phyloP scores from a whole-genome alignment of 768 basidiomycete genomes.

The Tephrocybe sp. region DNA sequence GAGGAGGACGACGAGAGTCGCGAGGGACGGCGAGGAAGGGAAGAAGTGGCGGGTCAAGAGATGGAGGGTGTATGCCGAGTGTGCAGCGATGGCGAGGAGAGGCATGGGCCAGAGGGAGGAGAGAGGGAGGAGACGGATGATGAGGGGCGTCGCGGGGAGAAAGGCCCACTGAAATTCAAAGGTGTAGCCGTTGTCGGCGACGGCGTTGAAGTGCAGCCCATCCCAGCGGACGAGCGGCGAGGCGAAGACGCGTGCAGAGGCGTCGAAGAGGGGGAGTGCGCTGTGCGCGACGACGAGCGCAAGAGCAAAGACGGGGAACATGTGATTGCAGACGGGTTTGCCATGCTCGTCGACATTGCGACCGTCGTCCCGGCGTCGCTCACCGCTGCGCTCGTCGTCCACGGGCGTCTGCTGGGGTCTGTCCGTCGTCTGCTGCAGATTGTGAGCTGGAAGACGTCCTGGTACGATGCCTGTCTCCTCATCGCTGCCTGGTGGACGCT shows the following conservation, averaged over 20 bases:
- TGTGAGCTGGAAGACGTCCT: slow-evolving; percentile 53
- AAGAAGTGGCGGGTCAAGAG: slow-evolving; percentile 48
- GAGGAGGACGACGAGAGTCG: slow-evolving; percentile 59
- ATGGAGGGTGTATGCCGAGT: slow-evolving; percentile 33
- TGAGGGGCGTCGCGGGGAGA: slow-evolving; percentile 61
- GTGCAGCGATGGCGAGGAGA: slow-evolving; percentile 36
- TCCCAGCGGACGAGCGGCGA: slow-evolving; percentile 77
- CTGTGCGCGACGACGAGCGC: slow-evolving; percentile 22
- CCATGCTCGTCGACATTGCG: slow-evolving; percentile 41
- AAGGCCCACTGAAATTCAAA: slow-evolving; percentile 91
- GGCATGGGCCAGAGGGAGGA: slow-evolving; percentile 34
- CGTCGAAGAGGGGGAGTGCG: slow-evolving; percentile 37
- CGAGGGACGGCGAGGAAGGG: slow-evolving; percentile 52
- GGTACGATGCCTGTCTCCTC: slow-evolving; percentile 63
- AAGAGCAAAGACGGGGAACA: slow-evolving; percentile 20
- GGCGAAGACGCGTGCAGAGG: slow-evolving; percentile 28
- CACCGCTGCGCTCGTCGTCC: slow-evolving; percentile 56
- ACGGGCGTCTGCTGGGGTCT: slow-evolving; percentile 51
- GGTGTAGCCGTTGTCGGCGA: slow-evolving; percentile 54
- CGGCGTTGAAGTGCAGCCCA: slow-evolving; percentile 71
- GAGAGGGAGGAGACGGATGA: slow-evolving; percentile 40
- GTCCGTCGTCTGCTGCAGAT: slow-evolving; percentile 45
- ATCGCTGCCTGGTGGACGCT: slow-evolving; percentile 76
- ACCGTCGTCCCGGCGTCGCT: slow-evolving; percentile 61
- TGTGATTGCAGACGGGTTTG: neutral